Evolutionary conservation across 1,284 basidiomycete genomes (phyloP).

Genomic region (Polyporus tsugae): DNA sequence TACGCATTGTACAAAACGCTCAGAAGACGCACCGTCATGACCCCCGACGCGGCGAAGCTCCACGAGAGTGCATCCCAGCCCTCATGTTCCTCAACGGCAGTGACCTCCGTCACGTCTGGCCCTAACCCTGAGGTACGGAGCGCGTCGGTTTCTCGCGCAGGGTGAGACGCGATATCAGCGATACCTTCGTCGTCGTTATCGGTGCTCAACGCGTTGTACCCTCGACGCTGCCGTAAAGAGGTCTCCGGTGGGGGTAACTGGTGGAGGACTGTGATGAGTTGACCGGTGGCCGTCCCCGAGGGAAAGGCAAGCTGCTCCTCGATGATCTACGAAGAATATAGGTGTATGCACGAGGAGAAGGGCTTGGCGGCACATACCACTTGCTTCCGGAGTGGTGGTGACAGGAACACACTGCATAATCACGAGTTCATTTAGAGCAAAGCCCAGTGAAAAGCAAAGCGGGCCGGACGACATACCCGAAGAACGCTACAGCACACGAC

Average conservation of each 20-base stretch:
- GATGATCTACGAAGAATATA: slow-evolving; percentile 68
- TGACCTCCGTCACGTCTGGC: slow-evolving; percentile 21
- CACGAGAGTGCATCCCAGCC: slow-evolving; percentile 79
- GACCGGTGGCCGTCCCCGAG: slow-evolving; percentile 96
- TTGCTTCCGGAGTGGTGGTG: slow-evolving; percentile 92
- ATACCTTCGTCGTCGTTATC: slow-evolving; percentile 45
- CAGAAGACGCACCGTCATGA: slow-evolving; percentile 70
- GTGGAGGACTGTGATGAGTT: slow-evolving; percentile 94
- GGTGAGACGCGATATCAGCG: slow-evolving; percentile 8
- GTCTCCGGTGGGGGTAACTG: slow-evolving; percentile 70
- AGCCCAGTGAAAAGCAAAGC: background rate
- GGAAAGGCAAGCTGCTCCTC: slow-evolving; percentile 95
- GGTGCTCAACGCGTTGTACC: slow-evolving; percentile 55
- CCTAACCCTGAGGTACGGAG: slow-evolving; percentile 4
- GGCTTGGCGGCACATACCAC: slow-evolving; percentile 64
- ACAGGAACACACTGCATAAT: slow-evolving; percentile 83
- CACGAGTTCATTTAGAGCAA: slow-evolving; percentile 16
- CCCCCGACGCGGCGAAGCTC: slow-evolving; percentile 79
- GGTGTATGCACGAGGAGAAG: background rate
- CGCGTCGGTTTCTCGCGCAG: slow-evolving; percentile 30
- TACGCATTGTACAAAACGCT: background rate
- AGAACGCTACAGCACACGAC: slow-evolving; percentile 91
- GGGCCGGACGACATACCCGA: slow-evolving; percentile 64
- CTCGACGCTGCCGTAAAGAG: slow-evolving; percentile 57
- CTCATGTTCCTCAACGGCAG: slow-evolving; percentile 44